Conservation (phyloP, 345 rosid genomes). For the thale cress (Arabidopsis thaliana) region DNA sequence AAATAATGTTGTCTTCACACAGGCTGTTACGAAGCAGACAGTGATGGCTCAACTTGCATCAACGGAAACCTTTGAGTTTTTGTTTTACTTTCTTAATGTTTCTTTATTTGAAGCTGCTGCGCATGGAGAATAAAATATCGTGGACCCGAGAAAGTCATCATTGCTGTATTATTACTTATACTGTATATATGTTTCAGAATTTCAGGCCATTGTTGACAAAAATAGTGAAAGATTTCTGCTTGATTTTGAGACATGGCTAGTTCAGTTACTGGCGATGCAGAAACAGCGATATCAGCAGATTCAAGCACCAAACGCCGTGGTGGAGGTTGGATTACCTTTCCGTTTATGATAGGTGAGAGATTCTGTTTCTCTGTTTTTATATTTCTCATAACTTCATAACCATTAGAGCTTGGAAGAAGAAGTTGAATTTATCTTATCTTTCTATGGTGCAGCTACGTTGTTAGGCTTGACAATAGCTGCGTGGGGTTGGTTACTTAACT, state of each 20-base stretch:
- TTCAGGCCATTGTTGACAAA: slow-evolving; percentile 24
- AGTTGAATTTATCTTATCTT: background rate
- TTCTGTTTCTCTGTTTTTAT: slow-evolving; percentile 30
- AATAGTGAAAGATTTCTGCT: background rate
- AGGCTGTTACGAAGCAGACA: slow-evolving; percentile 30
- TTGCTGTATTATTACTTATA: slow-evolving; percentile 28
- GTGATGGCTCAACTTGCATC: slow-evolving; percentile 34
- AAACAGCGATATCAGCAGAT: slow-evolving; percentile 21
- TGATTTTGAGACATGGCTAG: slow-evolving; percentile 28
- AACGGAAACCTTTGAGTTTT: background rate
- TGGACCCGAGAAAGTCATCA: slow-evolving; percentile 18
- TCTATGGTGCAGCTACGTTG: slow-evolving; percentile 48
- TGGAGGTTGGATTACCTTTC: slow-evolving; percentile 63
- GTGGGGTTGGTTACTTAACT: slow-evolving; percentile 56
- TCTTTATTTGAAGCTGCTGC: slow-evolving; percentile 33
- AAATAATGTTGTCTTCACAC: slow-evolving; percentile 5
- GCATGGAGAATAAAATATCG: slow-evolving; percentile 35
- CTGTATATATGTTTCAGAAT: background rate
- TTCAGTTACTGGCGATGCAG: slow-evolving; percentile 27
- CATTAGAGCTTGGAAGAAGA: slow-evolving; percentile 12
- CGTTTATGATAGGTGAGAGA: slow-evolving; percentile 56
- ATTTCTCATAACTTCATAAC: background rate
- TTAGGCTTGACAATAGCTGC: slow-evolving; percentile 49
- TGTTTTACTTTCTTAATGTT: slow-evolving; percentile 20
- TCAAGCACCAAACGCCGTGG: slow-evolving; percentile 33